These are phyloP conservation scores for Leishmania aethiopica DNA, from an alignment of 208 protist genomes.

Conservation along the genomic window DNA sequence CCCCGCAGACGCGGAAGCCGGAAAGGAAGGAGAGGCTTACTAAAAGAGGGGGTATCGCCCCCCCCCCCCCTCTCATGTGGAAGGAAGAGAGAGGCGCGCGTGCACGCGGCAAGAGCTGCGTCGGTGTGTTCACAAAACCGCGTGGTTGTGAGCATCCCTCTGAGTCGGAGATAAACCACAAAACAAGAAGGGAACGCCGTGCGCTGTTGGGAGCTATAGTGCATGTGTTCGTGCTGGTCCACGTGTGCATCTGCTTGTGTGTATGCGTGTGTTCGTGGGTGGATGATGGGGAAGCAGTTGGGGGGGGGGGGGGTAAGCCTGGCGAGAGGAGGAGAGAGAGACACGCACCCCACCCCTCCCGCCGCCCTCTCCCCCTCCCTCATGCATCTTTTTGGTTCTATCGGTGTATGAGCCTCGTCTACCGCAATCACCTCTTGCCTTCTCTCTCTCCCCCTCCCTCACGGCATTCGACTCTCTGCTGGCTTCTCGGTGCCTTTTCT, in stretches of 20 bases:
- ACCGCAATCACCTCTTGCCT: neutral
- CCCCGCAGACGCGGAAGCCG: neutral
- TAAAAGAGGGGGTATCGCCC: neutral
- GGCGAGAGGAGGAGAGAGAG: neutral
- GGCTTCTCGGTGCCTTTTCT: neutral
- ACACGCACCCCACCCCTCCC: neutral
- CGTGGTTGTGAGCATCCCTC: neutral
- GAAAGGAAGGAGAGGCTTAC: neutral
- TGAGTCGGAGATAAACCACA: neutral
- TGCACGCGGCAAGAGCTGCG: neutral
- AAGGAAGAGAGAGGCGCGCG: neutral
- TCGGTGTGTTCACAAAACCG: neutral
- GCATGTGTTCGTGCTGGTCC: neutral
- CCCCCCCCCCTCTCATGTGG: neutral
- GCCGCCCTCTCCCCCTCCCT: neutral
- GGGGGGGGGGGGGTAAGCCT: neutral
- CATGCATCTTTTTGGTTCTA: too few species aligned
- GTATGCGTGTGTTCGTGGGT: neutral
- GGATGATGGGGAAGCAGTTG: neutral
- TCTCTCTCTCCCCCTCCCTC: neutral
- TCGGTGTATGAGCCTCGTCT: neutral
- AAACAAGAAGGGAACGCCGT: neutral
- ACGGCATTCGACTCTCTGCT: neutral
- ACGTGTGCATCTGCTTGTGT: neutral
- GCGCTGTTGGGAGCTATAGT: neutral